Evolutionary conservation across 805 yeast genomes (phyloP).

Genomic region (Saccharomyces paradoxus): DNA sequence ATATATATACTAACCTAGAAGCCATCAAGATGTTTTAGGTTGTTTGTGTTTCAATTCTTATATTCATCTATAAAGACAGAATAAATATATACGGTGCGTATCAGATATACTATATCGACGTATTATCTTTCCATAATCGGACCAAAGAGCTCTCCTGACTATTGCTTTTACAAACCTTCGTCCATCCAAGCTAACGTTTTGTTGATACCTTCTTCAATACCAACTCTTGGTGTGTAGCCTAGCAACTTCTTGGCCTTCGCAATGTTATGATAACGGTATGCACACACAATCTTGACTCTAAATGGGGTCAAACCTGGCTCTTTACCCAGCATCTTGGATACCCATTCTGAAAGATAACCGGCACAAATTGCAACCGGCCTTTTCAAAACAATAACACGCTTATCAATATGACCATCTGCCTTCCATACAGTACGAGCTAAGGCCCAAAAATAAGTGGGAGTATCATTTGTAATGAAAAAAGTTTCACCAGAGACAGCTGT

Average conservation of each 20-base stretch:
- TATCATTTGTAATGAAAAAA: constrained; percentile 86
- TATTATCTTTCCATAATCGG: background rate
- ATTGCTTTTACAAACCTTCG: constrained; percentile 34
- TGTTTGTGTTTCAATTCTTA: background rate
- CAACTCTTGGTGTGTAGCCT: constrained; percentile 76
- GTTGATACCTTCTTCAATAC: constrained; percentile 68
- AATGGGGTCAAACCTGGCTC: constrained; percentile 95
- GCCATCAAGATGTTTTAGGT: background rate
- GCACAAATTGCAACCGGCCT: constrained; percentile 71
- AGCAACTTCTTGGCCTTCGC: constrained; percentile 71
- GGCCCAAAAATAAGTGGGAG: constrained; percentile 95
- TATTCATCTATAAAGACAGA: background rate
- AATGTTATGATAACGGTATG: constrained; percentile 87
- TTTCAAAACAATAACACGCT: constrained; percentile 55
- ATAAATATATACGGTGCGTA: background rate
- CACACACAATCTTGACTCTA: constrained; percentile 87
- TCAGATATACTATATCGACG: background rate
- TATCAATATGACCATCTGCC: constrained; percentile 81
- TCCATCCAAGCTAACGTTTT: constrained; percentile 84
- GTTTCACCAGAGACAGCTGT: constrained; percentile 67
- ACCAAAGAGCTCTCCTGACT: background rate
- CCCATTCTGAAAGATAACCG: constrained; percentile 74
- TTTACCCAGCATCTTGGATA: constrained; percentile 62
- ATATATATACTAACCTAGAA: background rate
- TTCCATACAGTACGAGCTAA: constrained; percentile 96